Conservation (phyloP, 495 filamentous ascomycete genomes). For the Penicillium maclennaniae region DNA sequence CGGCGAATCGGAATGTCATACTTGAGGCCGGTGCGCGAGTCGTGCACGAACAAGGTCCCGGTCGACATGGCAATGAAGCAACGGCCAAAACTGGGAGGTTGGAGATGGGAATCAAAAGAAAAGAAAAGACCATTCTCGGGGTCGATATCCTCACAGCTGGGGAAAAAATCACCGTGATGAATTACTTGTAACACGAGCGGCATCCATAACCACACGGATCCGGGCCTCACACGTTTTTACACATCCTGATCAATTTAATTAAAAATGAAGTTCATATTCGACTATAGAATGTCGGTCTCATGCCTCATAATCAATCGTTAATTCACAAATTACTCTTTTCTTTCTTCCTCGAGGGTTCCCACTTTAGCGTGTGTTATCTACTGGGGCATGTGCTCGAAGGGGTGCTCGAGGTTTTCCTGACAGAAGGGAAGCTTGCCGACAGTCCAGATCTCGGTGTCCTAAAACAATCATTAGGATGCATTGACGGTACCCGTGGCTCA, state of each 20-base stretch:
- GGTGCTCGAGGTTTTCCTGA: constrained; percentile 56
- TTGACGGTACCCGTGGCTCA: not conserved
- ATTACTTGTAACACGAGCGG: not conserved
- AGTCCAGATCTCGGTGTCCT: constrained; percentile 69
- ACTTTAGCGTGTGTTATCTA: constrained; percentile 24
- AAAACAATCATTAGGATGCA: not conserved
- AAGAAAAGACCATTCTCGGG: too few relatives aligned
- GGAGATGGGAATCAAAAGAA: not conserved
- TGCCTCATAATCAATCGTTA: constrained; percentile 12
- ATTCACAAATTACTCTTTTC: not conserved
- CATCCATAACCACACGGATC: not conserved
- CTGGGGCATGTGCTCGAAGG: constrained; percentile 60
- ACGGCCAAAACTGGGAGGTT: not conserved
- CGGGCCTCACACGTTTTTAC: not conserved
- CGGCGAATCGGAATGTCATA: constrained; percentile 50
- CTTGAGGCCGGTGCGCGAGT: constrained; percentile 47
- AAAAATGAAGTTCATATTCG: not conserved
- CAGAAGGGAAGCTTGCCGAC: constrained; percentile 66
- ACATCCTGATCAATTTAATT: not conserved
- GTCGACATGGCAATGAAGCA: constrained; percentile 25
- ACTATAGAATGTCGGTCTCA: not conserved
- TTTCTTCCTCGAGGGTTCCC: not conserved
- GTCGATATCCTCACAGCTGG: too few relatives aligned
- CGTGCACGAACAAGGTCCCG: constrained; percentile 36
- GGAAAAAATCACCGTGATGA: not conserved